Conservation (phyloP, 2,329 filamentous ascomycete genomes). For the Apiospora marii region DNA sequence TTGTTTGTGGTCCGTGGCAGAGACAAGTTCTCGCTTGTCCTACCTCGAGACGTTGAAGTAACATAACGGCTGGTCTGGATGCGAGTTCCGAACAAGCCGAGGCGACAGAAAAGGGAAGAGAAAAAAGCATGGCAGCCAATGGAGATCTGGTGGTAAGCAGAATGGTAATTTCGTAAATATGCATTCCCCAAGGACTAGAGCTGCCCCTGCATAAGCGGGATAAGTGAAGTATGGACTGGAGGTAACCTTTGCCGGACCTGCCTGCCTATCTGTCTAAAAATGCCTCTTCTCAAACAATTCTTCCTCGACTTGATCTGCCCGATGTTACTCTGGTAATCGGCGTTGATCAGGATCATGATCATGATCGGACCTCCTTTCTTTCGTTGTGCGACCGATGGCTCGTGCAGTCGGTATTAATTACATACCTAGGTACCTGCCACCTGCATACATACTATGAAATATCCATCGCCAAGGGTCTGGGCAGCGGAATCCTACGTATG, state of each 20-base stretch:
- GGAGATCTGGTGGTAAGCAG: constrained; percentile 12
- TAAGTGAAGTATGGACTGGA: background rate
- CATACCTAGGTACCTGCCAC: background rate
- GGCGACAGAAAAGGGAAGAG: background rate
- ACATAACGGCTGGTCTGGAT: background rate
- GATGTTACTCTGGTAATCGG: constrained; percentile 3
- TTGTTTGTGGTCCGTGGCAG: background rate
- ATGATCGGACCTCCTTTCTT: background rate
- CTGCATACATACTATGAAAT: background rate
- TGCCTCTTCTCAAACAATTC: background rate
- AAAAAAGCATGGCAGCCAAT: constrained; percentile 18
- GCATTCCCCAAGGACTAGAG: constrained; percentile 6
- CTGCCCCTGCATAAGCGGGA: constrained; percentile 16
- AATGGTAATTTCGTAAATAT: constrained; percentile 17
- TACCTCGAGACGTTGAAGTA: background rate
- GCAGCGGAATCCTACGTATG: background rate
- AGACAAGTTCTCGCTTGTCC: background rate
- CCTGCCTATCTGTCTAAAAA: constrained; percentile 4
- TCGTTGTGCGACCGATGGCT: background rate
- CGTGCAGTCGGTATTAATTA: background rate
- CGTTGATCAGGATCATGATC: background rate
- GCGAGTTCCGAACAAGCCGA: constrained; percentile 1
- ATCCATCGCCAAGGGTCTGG: background rate
- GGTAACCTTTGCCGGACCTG: background rate
- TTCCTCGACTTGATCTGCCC: background rate